phyloP scores from a whole-genome alignment of 192 early-diverging fungal genomes.

The Ambispora gerdemannii region DNA sequence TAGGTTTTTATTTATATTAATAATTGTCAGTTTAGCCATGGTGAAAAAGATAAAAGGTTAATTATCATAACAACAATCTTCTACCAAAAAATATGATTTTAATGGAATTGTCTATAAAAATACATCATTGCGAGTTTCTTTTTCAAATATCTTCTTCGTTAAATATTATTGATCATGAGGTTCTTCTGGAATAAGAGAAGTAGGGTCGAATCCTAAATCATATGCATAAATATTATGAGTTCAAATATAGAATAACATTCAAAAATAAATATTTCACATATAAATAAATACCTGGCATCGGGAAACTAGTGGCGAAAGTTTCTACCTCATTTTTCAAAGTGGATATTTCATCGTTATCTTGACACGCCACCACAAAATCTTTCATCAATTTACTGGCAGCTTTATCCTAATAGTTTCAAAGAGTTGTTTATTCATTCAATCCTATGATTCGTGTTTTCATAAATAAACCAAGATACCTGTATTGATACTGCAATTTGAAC shows the following conservation, averaged over 20 bases:
- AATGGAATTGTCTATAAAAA: background rate
- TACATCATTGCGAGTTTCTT: background rate
- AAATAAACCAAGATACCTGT: conserved; percentile 58
- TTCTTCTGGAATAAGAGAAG: background rate
- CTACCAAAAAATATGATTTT: background rate
- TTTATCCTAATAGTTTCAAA: conserved; percentile 35
- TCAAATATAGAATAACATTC: too few relatives aligned
- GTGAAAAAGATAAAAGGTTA: too few relatives aligned
- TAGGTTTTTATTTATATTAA: too few relatives aligned
- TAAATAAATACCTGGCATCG: conserved; percentile 86
- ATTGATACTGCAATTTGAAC: conserved; percentile 85
- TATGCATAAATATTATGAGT: background rate
- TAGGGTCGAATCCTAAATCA: background rate
- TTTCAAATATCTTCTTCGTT: background rate
- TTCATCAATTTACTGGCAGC: conserved; percentile 93
- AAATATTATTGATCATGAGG: background rate
- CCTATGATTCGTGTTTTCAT: background rate
- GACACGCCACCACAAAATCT: conserved; percentile 90
- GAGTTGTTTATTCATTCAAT: too few relatives aligned
- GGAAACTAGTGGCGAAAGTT: conserved; percentile 88
- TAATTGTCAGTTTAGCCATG: too few relatives aligned
- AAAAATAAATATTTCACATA: background rate
- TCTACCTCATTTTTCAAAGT: conserved; percentile 85
- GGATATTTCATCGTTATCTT: conserved; percentile 74
- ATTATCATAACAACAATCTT: background rate